These are phyloP conservation scores for Aspergillus sp. DNA, from an alignment of 2,329 filamentous ascomycete genomes.

Conservation along the genomic window DNA sequence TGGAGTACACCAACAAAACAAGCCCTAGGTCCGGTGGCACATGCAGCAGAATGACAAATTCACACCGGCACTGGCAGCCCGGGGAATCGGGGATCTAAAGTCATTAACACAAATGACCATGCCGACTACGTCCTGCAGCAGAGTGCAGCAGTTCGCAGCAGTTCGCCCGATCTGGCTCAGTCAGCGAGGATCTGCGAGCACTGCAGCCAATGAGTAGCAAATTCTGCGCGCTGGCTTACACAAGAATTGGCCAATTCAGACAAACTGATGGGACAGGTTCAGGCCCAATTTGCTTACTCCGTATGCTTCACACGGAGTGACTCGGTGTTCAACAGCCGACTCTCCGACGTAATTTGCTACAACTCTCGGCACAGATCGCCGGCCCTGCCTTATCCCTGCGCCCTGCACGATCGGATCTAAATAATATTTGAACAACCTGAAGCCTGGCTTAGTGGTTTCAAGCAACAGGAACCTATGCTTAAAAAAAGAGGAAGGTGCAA, in stretches of 20 bases:
- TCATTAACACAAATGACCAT: no score
- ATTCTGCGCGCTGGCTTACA: not conserved
- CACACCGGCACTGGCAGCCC: no score
- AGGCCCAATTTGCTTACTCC: not conserved
- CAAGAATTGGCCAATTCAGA: constrained; percentile 6
- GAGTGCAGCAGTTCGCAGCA: constrained; percentile 5
- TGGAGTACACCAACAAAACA: no score
- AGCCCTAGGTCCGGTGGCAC: not conserved
- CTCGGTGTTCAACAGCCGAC: not conserved
- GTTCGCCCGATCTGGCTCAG: constrained; percentile 4
- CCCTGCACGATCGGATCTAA: constrained; percentile 12
- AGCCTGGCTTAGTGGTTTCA: no score
- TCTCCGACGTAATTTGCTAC: not conserved
- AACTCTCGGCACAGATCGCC: constrained; percentile 14
- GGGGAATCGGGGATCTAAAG: no score
- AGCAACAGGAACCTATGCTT: not conserved
- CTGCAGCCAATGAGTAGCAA: not conserved
- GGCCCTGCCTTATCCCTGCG: constrained; percentile 11
- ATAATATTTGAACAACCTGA: not conserved
- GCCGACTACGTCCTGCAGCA: not conserved
- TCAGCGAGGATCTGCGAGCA: not conserved
- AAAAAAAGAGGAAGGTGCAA: not conserved
- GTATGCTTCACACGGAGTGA: not conserved
- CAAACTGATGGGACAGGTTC: constrained; percentile 3
- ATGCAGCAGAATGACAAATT: constrained; percentile 9